Base-by-base conservation (phyloP, 495 filamentous ascomycete species). In the Xylaria telfairii region DNA sequence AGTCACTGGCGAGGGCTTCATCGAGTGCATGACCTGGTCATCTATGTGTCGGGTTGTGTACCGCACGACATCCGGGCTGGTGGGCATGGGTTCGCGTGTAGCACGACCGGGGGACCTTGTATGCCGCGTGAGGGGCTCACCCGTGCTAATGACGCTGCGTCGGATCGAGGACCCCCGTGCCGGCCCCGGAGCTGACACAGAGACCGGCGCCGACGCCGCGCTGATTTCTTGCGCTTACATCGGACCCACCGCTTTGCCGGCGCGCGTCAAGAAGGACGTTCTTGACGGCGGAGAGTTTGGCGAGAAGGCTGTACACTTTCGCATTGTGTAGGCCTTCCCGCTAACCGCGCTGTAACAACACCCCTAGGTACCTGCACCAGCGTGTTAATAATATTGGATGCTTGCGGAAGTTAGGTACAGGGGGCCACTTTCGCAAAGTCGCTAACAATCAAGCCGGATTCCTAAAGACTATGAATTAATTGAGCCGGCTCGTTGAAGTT, bases 31-130 rank as follows among this genome's bases (percentile, higher is more conserved):
- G 47, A 51, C 47, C 7, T 51, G 47, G 47, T 51, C 47, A 26
- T 51, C 47, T 26, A 51, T 51, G 47, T 51, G 47, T 26, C 47
- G 47, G 3, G 47, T 51, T 51, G 47, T 51, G 47, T 51, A 51
- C 47, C 47, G 47, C 8, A 51, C 47, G 26, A 26, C 21, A 21
- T 51, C 47, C n/a, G 47, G 47, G 21, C 21, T 51, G 9, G 47
- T 51, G 47, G 47, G 47, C 47, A 51, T 51, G 47, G 47, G 47
- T 24, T 51, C 47, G 7, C 34, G 37, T 24, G 41, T 51, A 21
- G 26, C 47, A 3, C 47, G 21, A 26, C 47, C 47, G 21, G 47
- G 44, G 1, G 47, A 51, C n/a, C 21, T 51, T 51, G 21, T 51
- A 51, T 51, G 47, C 21, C 47, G 47, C 13, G 47, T 51, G 21